These are phyloP conservation scores for Thecaphora thlaspeos DNA, from an alignment of 1,284 basidiomycete genomes.

Conservation along the genomic window DNA sequence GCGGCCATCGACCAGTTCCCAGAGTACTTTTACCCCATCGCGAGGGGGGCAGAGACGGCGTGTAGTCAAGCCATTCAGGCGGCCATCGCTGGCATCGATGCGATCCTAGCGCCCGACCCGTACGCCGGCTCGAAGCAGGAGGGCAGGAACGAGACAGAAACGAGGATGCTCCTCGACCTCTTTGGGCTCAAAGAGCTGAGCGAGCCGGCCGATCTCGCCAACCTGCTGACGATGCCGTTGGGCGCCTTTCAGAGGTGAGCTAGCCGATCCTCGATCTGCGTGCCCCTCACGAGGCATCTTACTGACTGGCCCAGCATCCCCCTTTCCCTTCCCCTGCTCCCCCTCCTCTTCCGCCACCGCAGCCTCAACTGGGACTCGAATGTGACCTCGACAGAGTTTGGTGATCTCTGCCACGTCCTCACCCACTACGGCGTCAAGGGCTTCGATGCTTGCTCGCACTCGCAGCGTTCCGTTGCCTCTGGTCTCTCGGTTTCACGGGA, in stretches of 20 bases:
- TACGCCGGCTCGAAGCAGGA: slow-evolving; percentile 32
- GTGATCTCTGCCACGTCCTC: slow-evolving; percentile 25
- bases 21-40: slow-evolving; percentile 80
- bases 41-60: slow-evolving; percentile 69
- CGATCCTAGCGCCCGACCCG: slow-evolving; percentile 46
- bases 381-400: slow-evolving; percentile 31
- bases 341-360: background rate
- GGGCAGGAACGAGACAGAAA: slow-evolving; percentile 22
- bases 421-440: slow-evolving; percentile 25
- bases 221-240: slow-evolving; percentile 42
- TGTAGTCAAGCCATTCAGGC: slow-evolving; percentile 73
- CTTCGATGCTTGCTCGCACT: slow-evolving; percentile 5
- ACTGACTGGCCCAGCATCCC: too few species aligned
- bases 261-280: background rate
- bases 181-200: slow-evolving; percentile 38
- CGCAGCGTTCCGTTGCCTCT: slow-evolving; percentile 5
- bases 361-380: slow-evolving; percentile 47
- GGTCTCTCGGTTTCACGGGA: slow-evolving; percentile 17
- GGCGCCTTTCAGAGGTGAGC: slow-evolving; percentile 39
- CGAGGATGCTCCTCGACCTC: slow-evolving; percentile 27
- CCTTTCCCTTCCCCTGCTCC: background rate
- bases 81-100: slow-evolving; percentile 50
- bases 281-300: background rate
- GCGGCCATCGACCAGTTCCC: slow-evolving; percentile 55
- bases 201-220: slow-evolving; percentile 42